These are phyloP conservation scores for Anthoceros angustus DNA, from an alignment of 225 moss, liverwort and hornwort genomes.

Conservation along the genomic window DNA sequence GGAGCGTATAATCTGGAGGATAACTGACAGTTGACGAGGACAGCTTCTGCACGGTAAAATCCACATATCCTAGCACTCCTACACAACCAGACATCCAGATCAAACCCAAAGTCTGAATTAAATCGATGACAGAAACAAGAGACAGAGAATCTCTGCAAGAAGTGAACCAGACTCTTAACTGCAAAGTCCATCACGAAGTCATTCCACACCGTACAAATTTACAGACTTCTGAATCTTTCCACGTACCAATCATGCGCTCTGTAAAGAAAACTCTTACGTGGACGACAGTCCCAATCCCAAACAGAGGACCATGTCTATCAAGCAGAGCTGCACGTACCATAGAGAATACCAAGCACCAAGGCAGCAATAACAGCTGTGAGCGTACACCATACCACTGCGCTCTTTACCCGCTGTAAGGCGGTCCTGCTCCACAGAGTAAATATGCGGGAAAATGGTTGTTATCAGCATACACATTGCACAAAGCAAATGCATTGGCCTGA, in stretches of 20 bases:
- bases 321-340: constrained; percentile 20
- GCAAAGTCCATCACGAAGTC: not conserved
- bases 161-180: not conserved
- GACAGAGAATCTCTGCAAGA: not conserved
- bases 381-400: constrained; percentile 60
- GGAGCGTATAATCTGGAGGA: constrained; percentile 43
- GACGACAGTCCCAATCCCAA: too few species aligned
- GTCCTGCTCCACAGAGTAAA: constrained; percentile 25
- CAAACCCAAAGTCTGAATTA: not conserved
- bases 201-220: too few species aligned
- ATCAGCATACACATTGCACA: not conserved
- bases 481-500: not conserved
- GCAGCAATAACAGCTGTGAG: constrained; percentile 44
- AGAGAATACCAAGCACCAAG: constrained; percentile 47
- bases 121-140: not conserved
- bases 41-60: constrained; percentile 73
- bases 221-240: too few species aligned
- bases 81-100: not conserved
- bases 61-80: constrained; percentile 69
- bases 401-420: constrained; percentile 36
- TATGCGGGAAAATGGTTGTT: not conserved
- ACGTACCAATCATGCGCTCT: too few species aligned
- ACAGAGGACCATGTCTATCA: too few species aligned
- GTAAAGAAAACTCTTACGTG: too few species aligned
- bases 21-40: constrained; percentile 56